Conservation (phyloP, 1,284 basidiomycete genomes). For the Marasmius sp. region DNA sequence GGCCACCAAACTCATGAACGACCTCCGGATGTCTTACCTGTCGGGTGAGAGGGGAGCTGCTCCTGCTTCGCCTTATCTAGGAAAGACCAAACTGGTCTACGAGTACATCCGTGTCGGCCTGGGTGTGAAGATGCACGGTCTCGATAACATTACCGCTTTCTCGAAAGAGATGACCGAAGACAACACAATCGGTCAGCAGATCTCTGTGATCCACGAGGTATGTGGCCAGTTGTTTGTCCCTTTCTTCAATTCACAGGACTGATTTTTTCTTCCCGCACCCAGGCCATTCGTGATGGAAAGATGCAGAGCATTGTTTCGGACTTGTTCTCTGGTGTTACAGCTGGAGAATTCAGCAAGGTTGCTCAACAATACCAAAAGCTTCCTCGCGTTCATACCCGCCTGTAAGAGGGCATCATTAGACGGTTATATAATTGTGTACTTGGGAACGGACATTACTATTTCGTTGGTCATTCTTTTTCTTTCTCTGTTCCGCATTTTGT, state of each 20-base stretch:
- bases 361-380: neutral
- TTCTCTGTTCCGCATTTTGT: neutral
- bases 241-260: neutral
- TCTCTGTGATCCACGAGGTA: constrained; percentile 69
- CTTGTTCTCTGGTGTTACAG: neutral
- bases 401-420: constrained; percentile 21
- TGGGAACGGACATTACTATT: neutral
- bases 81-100: constrained; percentile 66
- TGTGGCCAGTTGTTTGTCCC: constrained; percentile 10
- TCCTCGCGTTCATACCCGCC: neutral
- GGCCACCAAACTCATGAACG: constrained; percentile 43
- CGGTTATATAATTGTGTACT: neutral
- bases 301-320: constrained; percentile 56
- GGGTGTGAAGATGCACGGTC: constrained; percentile 73
- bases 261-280: neutral
- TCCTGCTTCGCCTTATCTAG: constrained; percentile 62
- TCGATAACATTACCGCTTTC: constrained; percentile 58
- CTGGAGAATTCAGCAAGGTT: neutral
- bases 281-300: constrained; percentile 72
- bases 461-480: neutral
- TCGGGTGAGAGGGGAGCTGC: constrained; percentile 51
- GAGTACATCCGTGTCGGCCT: constrained; percentile 58
- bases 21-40: constrained; percentile 53
- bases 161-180: constrained; percentile 55
- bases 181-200: constrained; percentile 61